Percentiles rank a stretch among this genome's conserved stretches.
phyloP scores from a whole-genome alignment of 768 basidiomycete genomes.

The Pisolithus sp. region DNA sequence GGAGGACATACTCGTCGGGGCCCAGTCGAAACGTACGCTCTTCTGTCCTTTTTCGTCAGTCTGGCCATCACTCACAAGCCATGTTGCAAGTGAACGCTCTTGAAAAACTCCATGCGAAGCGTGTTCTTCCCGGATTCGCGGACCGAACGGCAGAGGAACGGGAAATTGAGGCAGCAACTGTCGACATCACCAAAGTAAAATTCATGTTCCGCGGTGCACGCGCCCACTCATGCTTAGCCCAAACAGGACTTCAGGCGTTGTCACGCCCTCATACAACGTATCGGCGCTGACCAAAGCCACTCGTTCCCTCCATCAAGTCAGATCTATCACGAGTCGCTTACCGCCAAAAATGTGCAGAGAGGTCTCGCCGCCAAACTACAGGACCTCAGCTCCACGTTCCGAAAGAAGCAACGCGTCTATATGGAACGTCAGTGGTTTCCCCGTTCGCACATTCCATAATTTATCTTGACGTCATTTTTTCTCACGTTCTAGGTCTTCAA shows the following conservation, averaged over 20 bases:
- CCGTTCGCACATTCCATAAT: not conserved
- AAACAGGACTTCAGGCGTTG: conserved; percentile 35
- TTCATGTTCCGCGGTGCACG: not conserved
- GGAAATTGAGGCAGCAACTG: conserved; percentile 84
- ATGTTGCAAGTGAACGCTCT: conserved; percentile 64
- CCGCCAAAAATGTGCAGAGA: conserved; percentile 92
- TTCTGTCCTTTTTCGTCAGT: conserved; percentile 8
- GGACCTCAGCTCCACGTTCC: conserved; percentile 83
- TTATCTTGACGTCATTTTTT: conserved; percentile 11
- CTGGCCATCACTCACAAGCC: conserved; percentile 7
- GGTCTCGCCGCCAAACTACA: conserved; percentile 95
- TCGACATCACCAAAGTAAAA: conserved; percentile 80
- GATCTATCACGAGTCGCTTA: conserved; percentile 48
- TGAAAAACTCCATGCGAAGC: conserved; percentile 94
- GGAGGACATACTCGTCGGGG: conserved; percentile 63
- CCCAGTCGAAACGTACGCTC: conserved; percentile 70
- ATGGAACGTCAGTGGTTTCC: conserved; percentile 79
- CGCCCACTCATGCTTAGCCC: conserved; percentile 8
- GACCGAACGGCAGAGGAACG: conserved; percentile 91
- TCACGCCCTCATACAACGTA: conserved; percentile 57
- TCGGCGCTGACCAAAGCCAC: conserved; percentile 53
- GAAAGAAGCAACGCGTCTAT: conserved; percentile 97
- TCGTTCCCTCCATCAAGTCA: conserved; percentile 53
- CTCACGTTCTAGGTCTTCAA: conserved; percentile 62
- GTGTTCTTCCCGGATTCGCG: conserved; percentile 91